Base-by-base conservation (phyloP, 306 rosid species). In the Inga oerstediana region DNA sequence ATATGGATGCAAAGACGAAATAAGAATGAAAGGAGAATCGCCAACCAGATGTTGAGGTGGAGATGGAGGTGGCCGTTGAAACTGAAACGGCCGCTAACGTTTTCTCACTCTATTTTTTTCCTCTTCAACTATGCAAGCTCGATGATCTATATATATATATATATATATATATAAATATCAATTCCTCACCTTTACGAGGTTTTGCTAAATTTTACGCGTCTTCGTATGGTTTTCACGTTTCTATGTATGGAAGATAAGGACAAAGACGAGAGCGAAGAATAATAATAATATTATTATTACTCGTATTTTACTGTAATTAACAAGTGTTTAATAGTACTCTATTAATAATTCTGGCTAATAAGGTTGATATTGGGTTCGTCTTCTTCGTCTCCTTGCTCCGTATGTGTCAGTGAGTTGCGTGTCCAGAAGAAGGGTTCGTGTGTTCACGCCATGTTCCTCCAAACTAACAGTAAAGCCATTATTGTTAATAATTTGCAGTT, bases 1-100 rank as follows among this genome's bases (percentile, higher is more conserved):
- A 82, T 68, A 54, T 44, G 43, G 59, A 51, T 39, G 34, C 5
- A 13, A 49, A 32, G 41, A 79, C 7, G 39, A 37, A 75, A 81
- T 79, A 75, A 76, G 80, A 71, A 72, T 9, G 84, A 37, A 81
- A 75, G 86, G 56, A 70, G 62, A 62, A 66, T 22, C 32, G 82
- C 72, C 86, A 79, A 76, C 70, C 75, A 75, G 78, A 44, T 79
- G 86, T 76, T 84, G 84, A 81, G 80, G 86, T 87, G 82, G 82
- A 35, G 76, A 52, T 62, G 67, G 80, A 74, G 77, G 51, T 87
- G 79, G 87, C 81, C 85, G 84, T 84, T 82, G 74, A 81, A 87
- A 82, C 82, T 79, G 74, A 81, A 87, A 82, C 82, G 14, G 80
- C 76, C 82, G 75, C 76, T 15, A 54, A 74, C 58, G 72, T 3